phyloP scores from a whole-genome alignment of 345 rosid species.

The Acer saccharum region DNA sequence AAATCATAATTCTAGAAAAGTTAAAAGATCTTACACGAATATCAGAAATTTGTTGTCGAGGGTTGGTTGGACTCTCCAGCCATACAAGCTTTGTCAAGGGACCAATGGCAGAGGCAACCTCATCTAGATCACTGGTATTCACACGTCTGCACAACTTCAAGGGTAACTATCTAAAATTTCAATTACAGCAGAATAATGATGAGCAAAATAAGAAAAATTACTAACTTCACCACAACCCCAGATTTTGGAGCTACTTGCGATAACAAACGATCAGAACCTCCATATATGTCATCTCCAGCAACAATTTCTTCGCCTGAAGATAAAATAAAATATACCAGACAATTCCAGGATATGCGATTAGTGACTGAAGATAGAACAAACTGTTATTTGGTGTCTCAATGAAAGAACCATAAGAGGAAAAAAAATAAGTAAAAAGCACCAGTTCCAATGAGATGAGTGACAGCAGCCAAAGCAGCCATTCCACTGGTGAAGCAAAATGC shows the following conservation, averaged over 20 bases:
- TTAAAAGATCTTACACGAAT: conserved; percentile 53
- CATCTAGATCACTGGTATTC: conserved; percentile 64
- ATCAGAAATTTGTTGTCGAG: conserved; percentile 81
- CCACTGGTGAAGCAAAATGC: conserved; percentile 98
- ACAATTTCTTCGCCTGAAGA: conserved; percentile 78
- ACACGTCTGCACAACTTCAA: conserved; percentile 62
- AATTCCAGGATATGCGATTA: not conserved
- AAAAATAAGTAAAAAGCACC: conserved; percentile 42
- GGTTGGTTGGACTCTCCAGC: conserved; percentile 94
- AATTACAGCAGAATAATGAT: not conserved
- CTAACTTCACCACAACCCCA: conserved; percentile 83
- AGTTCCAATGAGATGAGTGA: conserved; percentile 63
- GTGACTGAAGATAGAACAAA: not conserved
- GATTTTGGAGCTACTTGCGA: conserved; percentile 80
- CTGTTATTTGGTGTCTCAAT: not conserved
- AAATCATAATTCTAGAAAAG: not conserved
- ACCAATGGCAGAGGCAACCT: conserved; percentile 79
- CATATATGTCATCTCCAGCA: conserved; percentile 94
- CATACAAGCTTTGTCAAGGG: conserved; percentile 85
- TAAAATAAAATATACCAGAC: conserved; percentile 10
- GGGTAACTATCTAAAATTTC: conserved; percentile 20
- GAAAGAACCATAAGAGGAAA: not conserved
- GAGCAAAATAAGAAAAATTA: conserved; percentile 18
- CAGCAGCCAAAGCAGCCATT: conserved; percentile 96
- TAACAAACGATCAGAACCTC: conserved; percentile 89